These are phyloP conservation scores for Paramecium caudatum DNA, from an alignment of 73 alveolate genomes.

Conservation along the genomic window DNA sequence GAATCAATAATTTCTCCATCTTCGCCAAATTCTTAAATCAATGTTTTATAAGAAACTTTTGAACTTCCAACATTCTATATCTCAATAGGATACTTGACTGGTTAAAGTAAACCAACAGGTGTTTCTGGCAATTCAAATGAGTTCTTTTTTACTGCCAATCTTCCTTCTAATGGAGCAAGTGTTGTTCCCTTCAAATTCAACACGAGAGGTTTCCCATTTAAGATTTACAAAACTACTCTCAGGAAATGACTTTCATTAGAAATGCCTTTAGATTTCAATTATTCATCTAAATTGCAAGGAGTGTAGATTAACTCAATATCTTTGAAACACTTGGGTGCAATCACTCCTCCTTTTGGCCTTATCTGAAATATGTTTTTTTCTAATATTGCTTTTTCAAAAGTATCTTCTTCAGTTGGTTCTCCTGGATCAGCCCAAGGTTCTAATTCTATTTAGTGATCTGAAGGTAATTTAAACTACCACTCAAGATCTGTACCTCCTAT, in stretches of 20 bases:
- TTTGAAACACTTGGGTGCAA: conserved; percentile 90
- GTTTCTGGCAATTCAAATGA: conserved; percentile 91
- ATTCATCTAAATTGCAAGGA: conserved; percentile 78
- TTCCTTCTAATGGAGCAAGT: conserved; percentile 94
- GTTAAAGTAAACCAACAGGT: conserved; percentile 97
- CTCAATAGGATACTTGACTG: conserved; percentile 97
- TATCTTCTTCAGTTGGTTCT: conserved; percentile 97
- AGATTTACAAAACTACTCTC: conserved; percentile 92
- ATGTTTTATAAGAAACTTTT: conserved; percentile 93
- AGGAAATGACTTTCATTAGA: conserved; percentile 86
- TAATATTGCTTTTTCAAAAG: conserved; percentile 96
- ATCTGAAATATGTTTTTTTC: conserved; percentile 94
- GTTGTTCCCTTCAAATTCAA: conserved; percentile 95
- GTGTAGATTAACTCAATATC: conserved; percentile 87
- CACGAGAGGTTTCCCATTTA: conserved; percentile 98
- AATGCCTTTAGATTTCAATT: conserved; percentile 34
- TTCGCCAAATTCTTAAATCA: conserved; percentile 83
- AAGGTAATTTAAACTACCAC: conserved; percentile 96
- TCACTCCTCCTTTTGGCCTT: conserved; percentile 94
- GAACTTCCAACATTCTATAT: conserved; percentile 96
- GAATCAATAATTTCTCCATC: conserved; percentile 86
- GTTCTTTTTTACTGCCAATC: conserved; percentile 89
- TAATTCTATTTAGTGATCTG: conserved; percentile 92
- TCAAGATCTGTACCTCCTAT: conserved; percentile 98
- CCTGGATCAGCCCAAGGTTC: conserved; percentile 99